These are phyloP conservation scores for Exobasidium rhododendri DNA, from an alignment of 1,284 basidiomycete genomes.

Conservation along the genomic window DNA sequence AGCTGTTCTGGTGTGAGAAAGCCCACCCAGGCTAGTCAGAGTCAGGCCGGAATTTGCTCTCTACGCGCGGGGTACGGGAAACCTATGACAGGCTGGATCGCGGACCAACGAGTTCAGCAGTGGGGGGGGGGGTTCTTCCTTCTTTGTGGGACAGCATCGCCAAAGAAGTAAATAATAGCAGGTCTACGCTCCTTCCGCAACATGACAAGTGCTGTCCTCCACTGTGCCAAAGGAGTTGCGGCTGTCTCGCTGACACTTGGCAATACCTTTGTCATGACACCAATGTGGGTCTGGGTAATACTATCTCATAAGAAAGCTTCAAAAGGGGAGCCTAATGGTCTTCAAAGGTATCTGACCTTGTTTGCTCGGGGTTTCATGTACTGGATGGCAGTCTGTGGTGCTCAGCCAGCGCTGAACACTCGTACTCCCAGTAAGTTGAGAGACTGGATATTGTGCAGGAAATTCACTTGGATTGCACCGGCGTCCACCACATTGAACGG, in stretches of 20 bases:
- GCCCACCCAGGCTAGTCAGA: too few species aligned
- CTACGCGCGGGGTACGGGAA: too few species aligned
- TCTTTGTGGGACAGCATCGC: too few species aligned
- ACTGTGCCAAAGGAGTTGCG: not conserved
- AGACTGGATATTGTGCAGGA: slow-evolving; percentile 3
- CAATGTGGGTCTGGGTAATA: not conserved
- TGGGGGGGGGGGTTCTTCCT: too few species aligned
- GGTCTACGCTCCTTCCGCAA: too few species aligned
- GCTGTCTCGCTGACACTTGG: not conserved
- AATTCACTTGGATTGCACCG: slow-evolving; percentile 10
- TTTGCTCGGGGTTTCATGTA: not conserved
- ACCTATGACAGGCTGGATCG: too few species aligned
- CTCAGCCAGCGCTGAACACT: not conserved
- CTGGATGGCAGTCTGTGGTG: not conserved
- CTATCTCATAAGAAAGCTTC: not conserved
- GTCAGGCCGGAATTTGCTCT: too few species aligned
- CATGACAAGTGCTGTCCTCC: not conserved
- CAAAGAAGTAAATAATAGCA: too few species aligned
- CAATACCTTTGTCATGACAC: not conserved
- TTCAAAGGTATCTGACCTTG: slow-evolving; percentile 3
- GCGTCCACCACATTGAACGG: not conserved
- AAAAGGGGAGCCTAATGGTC: not conserved
- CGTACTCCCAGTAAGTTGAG: not conserved
- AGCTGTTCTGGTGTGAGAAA: too few species aligned
- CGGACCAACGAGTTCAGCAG: too few species aligned